Evolutionary conservation across 495 filamentous ascomycete species (phyloP).

Genomic region (Durotheca rogersii): DNA sequence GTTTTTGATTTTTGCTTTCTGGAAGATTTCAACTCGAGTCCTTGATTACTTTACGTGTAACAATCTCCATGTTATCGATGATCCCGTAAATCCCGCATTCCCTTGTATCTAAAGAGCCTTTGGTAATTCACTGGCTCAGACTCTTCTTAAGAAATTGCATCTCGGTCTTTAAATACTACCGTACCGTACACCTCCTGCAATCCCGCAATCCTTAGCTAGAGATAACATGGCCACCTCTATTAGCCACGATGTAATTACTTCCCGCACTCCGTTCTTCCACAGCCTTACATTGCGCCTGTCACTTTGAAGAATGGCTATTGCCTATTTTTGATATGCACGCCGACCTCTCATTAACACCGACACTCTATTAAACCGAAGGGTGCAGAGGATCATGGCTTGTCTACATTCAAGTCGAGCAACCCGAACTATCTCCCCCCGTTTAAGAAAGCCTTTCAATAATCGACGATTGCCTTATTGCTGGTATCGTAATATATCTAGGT

Average conservation of each 20-base stretch:
- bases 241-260: conserved; percentile 8
- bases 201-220: conserved; percentile 17
- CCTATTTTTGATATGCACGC: conserved; percentile 8
- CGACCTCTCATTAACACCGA: not conserved
- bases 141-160: not conserved
- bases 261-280: not conserved
- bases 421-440: no score
- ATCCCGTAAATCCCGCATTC: conserved; percentile 32
- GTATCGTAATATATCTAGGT: not conserved
- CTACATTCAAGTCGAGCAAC: no score
- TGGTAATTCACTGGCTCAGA: not conserved
- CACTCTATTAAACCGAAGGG: not conserved
- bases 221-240: not conserved
- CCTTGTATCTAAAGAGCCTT: conserved; percentile 7
- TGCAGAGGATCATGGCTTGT: no score
- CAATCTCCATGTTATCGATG: conserved; percentile 25
- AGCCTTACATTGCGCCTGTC: not conserved
- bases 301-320: not conserved
- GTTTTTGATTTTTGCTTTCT: conserved; percentile 5
- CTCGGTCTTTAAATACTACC: conserved; percentile 1
- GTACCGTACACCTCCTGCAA: conserved; percentile 19
- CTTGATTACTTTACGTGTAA: conserved; percentile 10
- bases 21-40: not conserved
- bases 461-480: not conserved
- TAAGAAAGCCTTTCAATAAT: no score